A percentile compares a stretch with the other conserved stretches of the same genome.
Evolutionary conservation across 2,329 filamentous ascomycete genomes (phyloP).

Genomic region (Colletotrichum gigasporum): DNA sequence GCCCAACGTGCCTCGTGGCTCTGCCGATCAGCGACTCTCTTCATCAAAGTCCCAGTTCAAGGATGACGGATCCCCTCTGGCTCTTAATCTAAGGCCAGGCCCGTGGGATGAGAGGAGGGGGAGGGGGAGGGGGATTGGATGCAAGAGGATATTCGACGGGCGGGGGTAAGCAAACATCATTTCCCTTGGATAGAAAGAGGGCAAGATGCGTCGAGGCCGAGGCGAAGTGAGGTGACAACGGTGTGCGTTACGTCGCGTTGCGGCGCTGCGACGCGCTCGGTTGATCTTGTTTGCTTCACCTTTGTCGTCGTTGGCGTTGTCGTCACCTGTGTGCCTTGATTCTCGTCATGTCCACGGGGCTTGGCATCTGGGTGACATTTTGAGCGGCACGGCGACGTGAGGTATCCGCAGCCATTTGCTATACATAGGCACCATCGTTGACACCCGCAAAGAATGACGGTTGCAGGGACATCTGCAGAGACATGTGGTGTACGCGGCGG

Average conservation of each 20-base stretch:
- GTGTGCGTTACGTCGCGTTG: background rate
- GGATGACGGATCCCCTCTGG: constrained; percentile 11
- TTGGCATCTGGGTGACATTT: constrained; percentile 6
- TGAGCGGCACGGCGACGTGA: background rate
- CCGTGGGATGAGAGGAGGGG: constrained; percentile 12
- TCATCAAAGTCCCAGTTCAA: constrained; percentile 18
- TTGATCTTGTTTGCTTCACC: constrained; percentile 5
- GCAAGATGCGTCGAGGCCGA: background rate
- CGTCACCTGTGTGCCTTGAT: constrained; percentile 1
- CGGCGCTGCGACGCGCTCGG: constrained; percentile 1
- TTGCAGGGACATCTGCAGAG: too few species aligned
- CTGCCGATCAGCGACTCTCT: constrained; percentile 19
- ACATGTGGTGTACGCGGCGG: background rate
- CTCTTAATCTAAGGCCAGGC: constrained; percentile 18
- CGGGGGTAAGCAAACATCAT: constrained; percentile 27
- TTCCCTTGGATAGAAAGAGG: constrained; percentile 17
- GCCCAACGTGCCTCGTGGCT: constrained; percentile 23
- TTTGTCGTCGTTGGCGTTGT: background rate
- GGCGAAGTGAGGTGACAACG: background rate
- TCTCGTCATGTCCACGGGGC: background rate
- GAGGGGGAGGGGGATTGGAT: constrained; percentile 4
- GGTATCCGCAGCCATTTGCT: background rate
- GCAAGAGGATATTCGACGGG: constrained; percentile 24
- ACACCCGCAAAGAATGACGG: too few species aligned
- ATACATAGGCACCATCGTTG: too few species aligned